Base-by-base conservation (phyloP, 2,329 filamentous ascomycete species). In the Epichloe hybrida region DNA sequence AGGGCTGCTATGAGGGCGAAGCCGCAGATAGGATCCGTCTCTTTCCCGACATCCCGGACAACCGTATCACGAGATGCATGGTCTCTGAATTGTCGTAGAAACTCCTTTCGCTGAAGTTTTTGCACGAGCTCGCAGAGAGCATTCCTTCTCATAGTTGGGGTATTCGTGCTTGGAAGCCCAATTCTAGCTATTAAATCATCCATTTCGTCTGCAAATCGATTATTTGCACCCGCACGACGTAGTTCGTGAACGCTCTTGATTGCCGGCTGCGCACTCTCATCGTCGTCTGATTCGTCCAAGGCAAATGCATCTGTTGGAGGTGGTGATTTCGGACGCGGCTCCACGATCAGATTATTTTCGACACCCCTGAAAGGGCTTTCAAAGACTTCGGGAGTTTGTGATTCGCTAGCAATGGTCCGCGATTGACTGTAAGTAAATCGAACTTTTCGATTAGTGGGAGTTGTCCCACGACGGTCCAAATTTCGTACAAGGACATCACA, bases 51-150 rank as follows among this genome's bases (percentile, higher is more conserved):
- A 41, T 78, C 76, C 43, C 77, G 72, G 49, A 88, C 77, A 15
- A 96, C 71, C 34, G 77, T 77, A 50, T 81, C 76, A 54, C 88
- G 85, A 51, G 85, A 79, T 6, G 81, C 80, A 56, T 88, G 83
- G 54, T 89, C 83, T 20, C 85, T 75, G 58, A 95, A 89, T 54
- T 86, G 82, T 17, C 74, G 72, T 31, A 79, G 70, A 58, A 86
- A 89, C 1, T 71, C 72, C 58, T 81, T 81, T 47, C 83, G 71
- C 46, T 76, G 74, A 41, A 83, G 69, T 58, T 79, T 81, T 43
- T 74, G 71, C 1, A 75, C 75, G 41, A 84, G 63, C 55, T 84
- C 80, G 4, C 83, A 65, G 41, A 84, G 65, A 1, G 78, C 79
- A 49, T 75, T 74, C 49, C 80, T 71, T 55, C 81, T 70, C 59